A percentile compares a stretch with the other conserved stretches of the same genome.
phyloP scores from a whole-genome alignment of 2,329 filamentous ascomycete species.

The Ophiostoma quercus region DNA sequence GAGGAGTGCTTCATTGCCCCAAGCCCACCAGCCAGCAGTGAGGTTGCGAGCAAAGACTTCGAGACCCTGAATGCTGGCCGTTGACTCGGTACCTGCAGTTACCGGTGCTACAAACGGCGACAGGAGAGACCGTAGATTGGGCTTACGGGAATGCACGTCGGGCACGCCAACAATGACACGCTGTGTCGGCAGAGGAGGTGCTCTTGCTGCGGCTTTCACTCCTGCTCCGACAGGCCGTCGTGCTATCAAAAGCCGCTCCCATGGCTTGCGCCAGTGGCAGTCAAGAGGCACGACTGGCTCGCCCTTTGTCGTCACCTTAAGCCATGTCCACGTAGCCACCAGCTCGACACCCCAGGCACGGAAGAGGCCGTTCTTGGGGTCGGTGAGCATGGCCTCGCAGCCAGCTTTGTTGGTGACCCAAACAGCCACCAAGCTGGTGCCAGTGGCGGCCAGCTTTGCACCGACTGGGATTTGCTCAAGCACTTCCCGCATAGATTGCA shows the following conservation, averaged over 20 bases:
- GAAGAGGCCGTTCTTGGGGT: slow-evolving; percentile 52
- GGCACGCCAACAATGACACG: slow-evolving; percentile 65
- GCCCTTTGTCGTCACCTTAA: slow-evolving; percentile 63
- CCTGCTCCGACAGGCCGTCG: slow-evolving; percentile 36
- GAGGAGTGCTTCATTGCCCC: slow-evolving; percentile 68
- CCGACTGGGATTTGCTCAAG: slow-evolving; percentile 54
- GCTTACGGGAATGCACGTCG: slow-evolving; percentile 74
- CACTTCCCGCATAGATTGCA: slow-evolving; percentile 45
- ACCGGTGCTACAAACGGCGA: slow-evolving; percentile 31
- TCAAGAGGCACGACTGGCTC: slow-evolving; percentile 59
- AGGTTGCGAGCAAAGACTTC: slow-evolving; percentile 73
- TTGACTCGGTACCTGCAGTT: neutral
- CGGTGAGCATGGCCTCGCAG: slow-evolving; percentile 50
- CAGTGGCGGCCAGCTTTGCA: slow-evolving; percentile 41
- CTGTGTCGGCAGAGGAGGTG: slow-evolving; percentile 26
- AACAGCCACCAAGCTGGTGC: slow-evolving; percentile 60
- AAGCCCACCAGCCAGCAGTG: slow-evolving; percentile 71
- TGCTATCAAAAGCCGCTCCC: slow-evolving; percentile 66
- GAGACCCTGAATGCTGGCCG: slow-evolving; percentile 42
- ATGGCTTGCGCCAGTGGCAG: slow-evolving; percentile 65
- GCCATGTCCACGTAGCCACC: slow-evolving; percentile 70
- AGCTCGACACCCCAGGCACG: slow-evolving; percentile 60
- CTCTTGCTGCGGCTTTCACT: slow-evolving; percentile 34
- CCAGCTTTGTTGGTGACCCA: slow-evolving; percentile 73
- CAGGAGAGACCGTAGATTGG: slow-evolving; percentile 60